Conservation (phyloP, 306 rosid genomes). For the Vicia faba region DNA sequence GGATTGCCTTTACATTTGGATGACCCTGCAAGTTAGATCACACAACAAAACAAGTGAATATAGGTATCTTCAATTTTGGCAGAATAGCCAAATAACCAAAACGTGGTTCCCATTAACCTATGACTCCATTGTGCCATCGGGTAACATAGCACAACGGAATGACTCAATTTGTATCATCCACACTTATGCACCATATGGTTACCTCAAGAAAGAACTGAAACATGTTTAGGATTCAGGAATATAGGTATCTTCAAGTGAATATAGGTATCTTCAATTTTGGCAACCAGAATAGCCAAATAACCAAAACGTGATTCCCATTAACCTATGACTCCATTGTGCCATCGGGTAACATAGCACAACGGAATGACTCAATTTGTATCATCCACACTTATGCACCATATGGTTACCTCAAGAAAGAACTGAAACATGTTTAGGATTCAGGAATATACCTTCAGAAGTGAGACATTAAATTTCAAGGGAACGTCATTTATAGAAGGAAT, state of each 20-base stretch:
- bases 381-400: neutral
- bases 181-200: no score
- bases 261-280: constrained; percentile 5
- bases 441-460: constrained; percentile 79
- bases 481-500: constrained; percentile 85
- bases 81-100: constrained; percentile 22
- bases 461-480: constrained; percentile 75
- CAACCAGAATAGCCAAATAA: constrained; percentile 8
- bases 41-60: constrained; percentile 16
- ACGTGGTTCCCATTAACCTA: neutral
- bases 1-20: constrained; percentile 90
- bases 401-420: constrained; percentile 20
- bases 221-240: constrained; percentile 28
- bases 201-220: constrained; percentile 25
- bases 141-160: constrained; percentile 8
- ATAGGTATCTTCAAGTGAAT: constrained; percentile 41
- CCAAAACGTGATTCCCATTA: constrained; percentile 1
- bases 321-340: constrained; percentile 11
- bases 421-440: constrained; percentile 20
- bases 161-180: constrained; percentile 5
- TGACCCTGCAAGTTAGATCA: constrained; percentile 64
- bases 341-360: neutral
- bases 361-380: constrained; percentile 15
- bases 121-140: constrained; percentile 10
- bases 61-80: neutral